Evolutionary conservation across 2,329 filamentous ascomycete genomes (phyloP), one percentile per base, ranked within the genome.

Genomic region (Nemania bipapillata): DNA sequence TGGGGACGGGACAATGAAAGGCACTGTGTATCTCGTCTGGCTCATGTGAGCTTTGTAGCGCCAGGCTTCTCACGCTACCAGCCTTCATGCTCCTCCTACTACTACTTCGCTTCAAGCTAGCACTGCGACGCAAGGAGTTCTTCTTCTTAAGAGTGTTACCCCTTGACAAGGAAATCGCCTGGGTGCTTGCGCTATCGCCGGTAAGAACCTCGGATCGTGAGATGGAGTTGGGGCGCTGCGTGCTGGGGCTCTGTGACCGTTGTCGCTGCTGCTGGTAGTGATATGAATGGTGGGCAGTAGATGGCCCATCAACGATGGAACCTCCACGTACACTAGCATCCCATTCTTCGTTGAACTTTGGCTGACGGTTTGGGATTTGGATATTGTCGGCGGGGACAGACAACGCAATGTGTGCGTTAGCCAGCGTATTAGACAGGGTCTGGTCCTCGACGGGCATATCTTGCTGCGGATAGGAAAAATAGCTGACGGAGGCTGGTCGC

Each of bases 1-100:
- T 97, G 2, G 94, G 96, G 37, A 99, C 91, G 0, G 96, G 96
- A 56, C 93, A 94, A 79, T 90, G 91, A 79, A 97, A 97, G 50
- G 91, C 93, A 80, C 92, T 97, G 78, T 94, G 91, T 73, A 86
- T 84, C 77, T 93, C 90, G 67, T 91, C 88, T 69, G 88, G 86
- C 68, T 93, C 90, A 32, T 85, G 85, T 4, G 85, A 87, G 68
- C 92, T 89, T 67, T 92, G 92, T 65, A 94, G 82, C 28, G 87
- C 89, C 65, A 97, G 84, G 75, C 94, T 96, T 74, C 90, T 89
- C 59, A 97, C 93, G 78, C 94, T 97, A 63, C 94, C 94, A 30
- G 94, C 93, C 77, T 90, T 91, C 81, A 92, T 88, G 79, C 93
- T 97, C 74, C 90, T 88, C 62, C 91, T 90, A 80, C 94, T 97